Percentiles rank a stretch among this genome's conserved stretches.
These are phyloP conservation scores for Crithidia sp. DNA, from an alignment of 208 protist species.

Conservation along the genomic window DNA sequence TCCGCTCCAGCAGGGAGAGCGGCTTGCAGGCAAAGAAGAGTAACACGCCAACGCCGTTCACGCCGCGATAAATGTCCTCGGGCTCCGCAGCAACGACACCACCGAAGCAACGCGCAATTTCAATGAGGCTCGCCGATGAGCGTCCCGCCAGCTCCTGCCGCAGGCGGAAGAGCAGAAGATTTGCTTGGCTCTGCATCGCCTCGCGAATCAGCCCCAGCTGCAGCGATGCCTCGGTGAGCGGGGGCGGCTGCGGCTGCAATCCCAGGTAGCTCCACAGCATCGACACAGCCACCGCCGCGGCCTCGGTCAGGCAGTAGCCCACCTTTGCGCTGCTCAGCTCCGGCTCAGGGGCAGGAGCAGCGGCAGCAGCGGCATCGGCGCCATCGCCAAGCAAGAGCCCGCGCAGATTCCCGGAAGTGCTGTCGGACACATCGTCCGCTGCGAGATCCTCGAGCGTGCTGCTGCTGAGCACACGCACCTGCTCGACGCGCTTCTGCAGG, in stretches of 20 bases:
- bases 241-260: slow-evolving; percentile 12
- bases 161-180: slow-evolving; percentile 45
- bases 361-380: not conserved
- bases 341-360: slow-evolving; percentile 6
- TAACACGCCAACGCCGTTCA: slow-evolving; percentile 57
- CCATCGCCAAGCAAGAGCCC: slow-evolving; percentile 15
- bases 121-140: slow-evolving; percentile 34
- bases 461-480: slow-evolving; percentile 34
- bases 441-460: slow-evolving; percentile 34
- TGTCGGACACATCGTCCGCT: slow-evolving; percentile 29
- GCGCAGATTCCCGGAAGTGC: slow-evolving; percentile 22
- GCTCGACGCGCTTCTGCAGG: slow-evolving; percentile 34
- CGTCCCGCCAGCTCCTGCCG: slow-evolving; percentile 53
- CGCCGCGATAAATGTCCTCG: slow-evolving; percentile 59
- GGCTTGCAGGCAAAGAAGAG: slow-evolving; percentile 61
- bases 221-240: slow-evolving; percentile 19
- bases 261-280: slow-evolving; percentile 50
- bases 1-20: slow-evolving; percentile 32
- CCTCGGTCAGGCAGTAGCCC: slow-evolving; percentile 47
- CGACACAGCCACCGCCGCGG: slow-evolving; percentile 44
- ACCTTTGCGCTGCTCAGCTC: slow-evolving; percentile 40
- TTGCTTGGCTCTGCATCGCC: slow-evolving; percentile 39
- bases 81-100: slow-evolving; percentile 25
- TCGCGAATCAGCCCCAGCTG: slow-evolving; percentile 32
- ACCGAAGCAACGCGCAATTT: slow-evolving; percentile 48